These are phyloP conservation scores for Verticillium isaacii DNA, from an alignment of 2,329 filamentous ascomycete species.

Conservation along the genomic window DNA sequence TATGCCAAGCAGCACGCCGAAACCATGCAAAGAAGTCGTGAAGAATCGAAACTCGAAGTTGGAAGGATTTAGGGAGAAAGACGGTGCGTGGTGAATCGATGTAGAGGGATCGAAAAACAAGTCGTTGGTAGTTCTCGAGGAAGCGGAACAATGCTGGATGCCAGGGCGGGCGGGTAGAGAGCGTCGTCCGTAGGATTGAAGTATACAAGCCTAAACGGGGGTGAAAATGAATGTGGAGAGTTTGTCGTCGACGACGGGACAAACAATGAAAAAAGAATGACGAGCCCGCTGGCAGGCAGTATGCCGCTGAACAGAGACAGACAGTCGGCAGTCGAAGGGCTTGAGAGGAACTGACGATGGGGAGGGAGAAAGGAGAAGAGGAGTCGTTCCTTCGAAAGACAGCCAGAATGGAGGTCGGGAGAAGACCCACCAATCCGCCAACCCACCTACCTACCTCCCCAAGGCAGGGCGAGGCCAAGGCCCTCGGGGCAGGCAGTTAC, in stretches of 20 bases:
- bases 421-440: conserved; percentile 1
- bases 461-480: conserved; percentile 4
- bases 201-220: conserved; percentile 6
- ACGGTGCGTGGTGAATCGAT: neutral
- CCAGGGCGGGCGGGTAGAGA: conserved; percentile 8
- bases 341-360: conserved; percentile 26
- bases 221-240: conserved; percentile 24
- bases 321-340: conserved; percentile 30
- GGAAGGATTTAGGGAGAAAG: neutral
- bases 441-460: neutral
- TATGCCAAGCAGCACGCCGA: neutral
- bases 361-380: conserved; percentile 8
- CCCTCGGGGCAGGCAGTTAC: conserved; percentile 4
- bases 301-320: conserved; percentile 9
- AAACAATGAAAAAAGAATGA: conserved; percentile 50
- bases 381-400: conserved; percentile 3
- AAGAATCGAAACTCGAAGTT: neutral
- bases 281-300: conserved; percentile 52
- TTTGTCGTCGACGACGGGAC: conserved; percentile 14
- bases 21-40: neutral
- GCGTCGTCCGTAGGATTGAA: conserved; percentile 3
- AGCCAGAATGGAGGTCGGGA: conserved; percentile 15
- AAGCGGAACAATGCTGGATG: neutral
- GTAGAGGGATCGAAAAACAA: neutral
- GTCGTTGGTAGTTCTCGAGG: neutral